These are phyloP conservation scores for Leptographium radiaticola DNA, from an alignment of 2,329 filamentous ascomycete species.

Conservation along the genomic window DNA sequence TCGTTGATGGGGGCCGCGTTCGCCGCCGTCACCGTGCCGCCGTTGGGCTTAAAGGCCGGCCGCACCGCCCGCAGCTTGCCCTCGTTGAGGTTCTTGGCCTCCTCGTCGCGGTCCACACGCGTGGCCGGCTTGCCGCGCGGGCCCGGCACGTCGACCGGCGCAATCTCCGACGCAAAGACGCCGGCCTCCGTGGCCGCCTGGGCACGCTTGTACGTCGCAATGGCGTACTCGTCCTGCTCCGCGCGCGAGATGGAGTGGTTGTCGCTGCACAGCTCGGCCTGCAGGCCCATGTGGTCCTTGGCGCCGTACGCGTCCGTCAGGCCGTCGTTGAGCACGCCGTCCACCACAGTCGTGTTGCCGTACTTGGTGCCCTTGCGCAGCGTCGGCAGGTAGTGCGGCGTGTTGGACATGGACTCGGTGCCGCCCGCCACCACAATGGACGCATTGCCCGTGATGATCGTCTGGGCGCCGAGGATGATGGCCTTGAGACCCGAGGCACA, in stretches of 20 bases:
- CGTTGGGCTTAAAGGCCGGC: slow-evolving; percentile 65
- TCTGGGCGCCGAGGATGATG: slow-evolving; percentile 87
- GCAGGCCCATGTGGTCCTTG: slow-evolving; percentile 92
- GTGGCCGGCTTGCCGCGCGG: slow-evolving; percentile 81
- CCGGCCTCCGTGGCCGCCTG: slow-evolving; percentile 74
- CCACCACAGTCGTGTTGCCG: slow-evolving; percentile 76
- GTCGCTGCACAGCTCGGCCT: slow-evolving; percentile 79
- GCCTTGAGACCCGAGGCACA: slow-evolving; percentile 93
- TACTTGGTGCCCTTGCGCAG: slow-evolving; percentile 86
- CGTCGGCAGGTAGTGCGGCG: slow-evolving; percentile 85
- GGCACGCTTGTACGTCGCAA: slow-evolving; percentile 87
- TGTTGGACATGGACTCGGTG: slow-evolving; percentile 97
- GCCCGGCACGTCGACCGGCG: slow-evolving; percentile 74
- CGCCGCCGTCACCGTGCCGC: slow-evolving; percentile 85
- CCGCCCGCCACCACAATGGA: slow-evolving; percentile 88
- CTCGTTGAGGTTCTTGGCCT: slow-evolving; percentile 85
- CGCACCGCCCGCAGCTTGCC: slow-evolving; percentile 78
- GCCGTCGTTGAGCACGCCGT: slow-evolving; percentile 88
- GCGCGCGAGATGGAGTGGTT: slow-evolving; percentile 74
- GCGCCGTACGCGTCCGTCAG: slow-evolving; percentile 84
- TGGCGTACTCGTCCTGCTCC: slow-evolving; percentile 90
- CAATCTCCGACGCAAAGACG: slow-evolving; percentile 74
- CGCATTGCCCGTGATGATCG: slow-evolving; percentile 92
- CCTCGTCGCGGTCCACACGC: slow-evolving; percentile 75
- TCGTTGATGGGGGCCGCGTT: slow-evolving; percentile 96